phyloP scores from a whole-genome alignment of 495 filamentous ascomycete species.

The Talaromyces ruber region DNA sequence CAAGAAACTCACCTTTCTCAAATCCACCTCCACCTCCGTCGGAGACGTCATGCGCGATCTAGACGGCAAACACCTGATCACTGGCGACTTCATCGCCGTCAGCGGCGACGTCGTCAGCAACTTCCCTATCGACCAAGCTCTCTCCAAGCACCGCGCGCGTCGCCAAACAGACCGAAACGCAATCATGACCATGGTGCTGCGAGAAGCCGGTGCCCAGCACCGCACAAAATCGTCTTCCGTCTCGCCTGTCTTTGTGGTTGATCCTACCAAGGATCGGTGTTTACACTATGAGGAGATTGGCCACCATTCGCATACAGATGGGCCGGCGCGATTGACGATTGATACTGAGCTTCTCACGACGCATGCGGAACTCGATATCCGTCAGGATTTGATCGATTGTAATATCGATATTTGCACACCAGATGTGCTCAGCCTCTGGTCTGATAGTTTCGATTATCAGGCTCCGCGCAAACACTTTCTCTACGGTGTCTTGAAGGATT shows the following conservation, averaged over 20 bases:
- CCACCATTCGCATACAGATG: conserved; percentile 35
- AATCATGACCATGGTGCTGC: conserved; percentile 95
- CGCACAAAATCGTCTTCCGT: conserved; percentile 64
- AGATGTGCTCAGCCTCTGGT: conserved; percentile 89
- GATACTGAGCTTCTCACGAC: conserved; percentile 62
- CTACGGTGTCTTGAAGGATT: conserved; percentile 88
- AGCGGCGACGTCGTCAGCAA: conserved; percentile 95
- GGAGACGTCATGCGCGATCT: conserved; percentile 95
- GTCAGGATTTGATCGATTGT: conserved; percentile 86
- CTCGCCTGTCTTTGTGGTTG: conserved; percentile 77
- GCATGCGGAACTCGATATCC: conserved; percentile 65
- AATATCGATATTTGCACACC: conserved; percentile 97
- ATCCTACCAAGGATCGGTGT: conserved; percentile 71
- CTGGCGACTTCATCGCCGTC: conserved; percentile 83
- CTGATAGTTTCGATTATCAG: conserved; percentile 96
- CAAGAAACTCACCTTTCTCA: conserved; percentile 71
- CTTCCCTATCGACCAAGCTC: conserved; percentile 67
- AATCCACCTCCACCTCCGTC: conserved; percentile 77
- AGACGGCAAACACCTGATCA: conserved; percentile 77
- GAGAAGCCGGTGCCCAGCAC: conserved; percentile 66
- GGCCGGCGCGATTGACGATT: conserved; percentile 46
- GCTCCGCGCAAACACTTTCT: conserved; percentile 80
- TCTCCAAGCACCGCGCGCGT: conserved; percentile 71
- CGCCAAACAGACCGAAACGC: conserved; percentile 83
- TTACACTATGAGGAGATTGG: conserved; percentile 83